Percentiles rank a stretch among this genome's conserved stretches.
These are phyloP conservation scores for Populus ilicifolia DNA, from an alignment of 345 rosid species.

Conservation along the genomic window DNA sequence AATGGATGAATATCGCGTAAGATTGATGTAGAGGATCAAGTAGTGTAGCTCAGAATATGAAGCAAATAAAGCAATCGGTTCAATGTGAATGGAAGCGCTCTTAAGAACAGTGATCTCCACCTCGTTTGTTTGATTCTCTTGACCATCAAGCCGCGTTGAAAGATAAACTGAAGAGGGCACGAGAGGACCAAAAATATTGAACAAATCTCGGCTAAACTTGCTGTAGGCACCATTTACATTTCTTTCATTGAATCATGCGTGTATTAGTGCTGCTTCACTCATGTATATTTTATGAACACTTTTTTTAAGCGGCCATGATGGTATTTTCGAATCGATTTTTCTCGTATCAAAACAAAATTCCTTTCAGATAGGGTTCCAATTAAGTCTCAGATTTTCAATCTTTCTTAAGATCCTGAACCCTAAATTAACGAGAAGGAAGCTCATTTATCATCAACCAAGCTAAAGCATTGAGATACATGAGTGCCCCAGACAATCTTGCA, in stretches of 20 bases:
- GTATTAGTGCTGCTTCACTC: background rate
- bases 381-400: too few relatives aligned
- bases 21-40: too few relatives aligned
- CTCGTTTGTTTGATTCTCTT: background rate
- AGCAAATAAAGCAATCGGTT: background rate
- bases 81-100: background rate
- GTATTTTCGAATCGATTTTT: too few relatives aligned
- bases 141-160: background rate
- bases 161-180: background rate
- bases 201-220: slow-evolving; percentile 2
- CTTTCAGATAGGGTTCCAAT: too few relatives aligned
- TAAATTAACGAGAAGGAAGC: too few relatives aligned
- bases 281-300: background rate
- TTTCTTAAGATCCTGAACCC: too few relatives aligned
- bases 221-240: background rate
- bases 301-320: too few relatives aligned
- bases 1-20: background rate
- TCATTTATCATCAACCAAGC: too few relatives aligned
- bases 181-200: background rate
- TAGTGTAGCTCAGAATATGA: background rate
- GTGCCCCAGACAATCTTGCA: background rate
- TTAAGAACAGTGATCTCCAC: background rate
- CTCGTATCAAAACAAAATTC: too few relatives aligned
- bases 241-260: background rate
- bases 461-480: too few relatives aligned